These are phyloP conservation scores for Vitellaria paradoxa DNA, from an alignment of 179 eudicot genomes.

Conservation along the genomic window DNA sequence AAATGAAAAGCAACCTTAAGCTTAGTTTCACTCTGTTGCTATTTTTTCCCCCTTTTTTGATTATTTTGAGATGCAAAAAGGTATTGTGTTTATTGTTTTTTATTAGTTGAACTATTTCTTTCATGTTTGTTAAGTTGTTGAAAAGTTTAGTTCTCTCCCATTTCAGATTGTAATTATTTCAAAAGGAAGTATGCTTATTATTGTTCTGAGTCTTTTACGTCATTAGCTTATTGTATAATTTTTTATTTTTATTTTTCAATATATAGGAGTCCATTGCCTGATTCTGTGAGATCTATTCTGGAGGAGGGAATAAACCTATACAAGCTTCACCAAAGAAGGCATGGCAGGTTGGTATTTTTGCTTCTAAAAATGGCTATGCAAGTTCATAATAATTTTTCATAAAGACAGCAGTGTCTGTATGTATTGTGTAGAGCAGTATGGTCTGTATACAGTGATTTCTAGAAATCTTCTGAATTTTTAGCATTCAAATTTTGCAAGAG, in stretches of 20 bases:
- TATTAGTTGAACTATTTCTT: background rate
- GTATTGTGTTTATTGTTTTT: background rate
- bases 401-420: background rate
- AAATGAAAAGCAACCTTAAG: background rate
- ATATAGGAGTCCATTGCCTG: constrained; percentile 69
- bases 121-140: background rate
- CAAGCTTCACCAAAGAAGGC: constrained; percentile 62
- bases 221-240: background rate
- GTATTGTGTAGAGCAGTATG: background rate
- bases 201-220: too few relatives aligned
- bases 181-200: background rate
- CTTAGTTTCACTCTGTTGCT: background rate
- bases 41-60: too few relatives aligned
- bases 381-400: background rate
- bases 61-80: background rate
- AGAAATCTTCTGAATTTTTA: background rate
- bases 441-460: background rate
- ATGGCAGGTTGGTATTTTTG: constrained; percentile 60
- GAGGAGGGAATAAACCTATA: constrained; percentile 86
- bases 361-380: background rate
- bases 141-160: background rate
- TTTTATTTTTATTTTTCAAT: background rate
- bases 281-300: constrained; percentile 54
- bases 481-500: background rate
- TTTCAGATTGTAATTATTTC: background rate